Base-by-base conservation (phyloP, 1,284 basidiomycete genomes). In the Ustilago xerochloae region DNA sequence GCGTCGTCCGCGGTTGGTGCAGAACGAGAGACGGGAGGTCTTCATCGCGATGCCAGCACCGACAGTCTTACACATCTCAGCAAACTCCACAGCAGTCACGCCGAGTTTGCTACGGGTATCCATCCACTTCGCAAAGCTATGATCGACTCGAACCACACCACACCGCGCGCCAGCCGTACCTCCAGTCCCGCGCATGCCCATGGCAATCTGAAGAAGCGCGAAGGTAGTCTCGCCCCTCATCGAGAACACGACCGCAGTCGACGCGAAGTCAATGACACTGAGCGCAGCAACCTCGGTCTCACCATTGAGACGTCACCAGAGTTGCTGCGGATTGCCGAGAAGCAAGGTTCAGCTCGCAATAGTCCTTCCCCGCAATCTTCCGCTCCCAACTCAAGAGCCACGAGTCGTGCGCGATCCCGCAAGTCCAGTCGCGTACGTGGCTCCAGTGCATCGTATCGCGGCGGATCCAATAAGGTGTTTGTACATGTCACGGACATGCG, bases 401-500 rank as follows among this genome's bases (percentile, higher is more conserved):
- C 60, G 0, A 75, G 72, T 38, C 70, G 77, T 9, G 68, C 72
- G 1, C 52, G 71, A 16, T 73, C 76, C 3, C 65, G 77, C 41
- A 68, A 69, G 32, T 62, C 63, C 16, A 70, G 60, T 20, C 62
- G 60, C 6, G 47, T 46, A 2, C 56, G 66, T 8, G 66, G 43
- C 24, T 18, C 51, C 4, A 74, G 71, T 52, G 48, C 38, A 8
- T 68, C 76, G 12, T 59, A 62, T 33, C 53, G 58, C 4, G 32
- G 24, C 18, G 56, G 48, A 16, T 61, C 65, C n/a, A 65, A 76
- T 60, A 77, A 76, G 58, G 62, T 81, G 13, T 74, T 78, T 57
- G 43, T 81, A 4, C 68, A 81, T 36, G 67, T 81, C 29, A 63
- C 77, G 6, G 80, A 81, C 41, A 38, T 46, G 30, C 69, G 80